Base-by-base conservation (phyloP, 1,139 yeast species). In the Kurtzmaniella quercitrusa region DNA sequence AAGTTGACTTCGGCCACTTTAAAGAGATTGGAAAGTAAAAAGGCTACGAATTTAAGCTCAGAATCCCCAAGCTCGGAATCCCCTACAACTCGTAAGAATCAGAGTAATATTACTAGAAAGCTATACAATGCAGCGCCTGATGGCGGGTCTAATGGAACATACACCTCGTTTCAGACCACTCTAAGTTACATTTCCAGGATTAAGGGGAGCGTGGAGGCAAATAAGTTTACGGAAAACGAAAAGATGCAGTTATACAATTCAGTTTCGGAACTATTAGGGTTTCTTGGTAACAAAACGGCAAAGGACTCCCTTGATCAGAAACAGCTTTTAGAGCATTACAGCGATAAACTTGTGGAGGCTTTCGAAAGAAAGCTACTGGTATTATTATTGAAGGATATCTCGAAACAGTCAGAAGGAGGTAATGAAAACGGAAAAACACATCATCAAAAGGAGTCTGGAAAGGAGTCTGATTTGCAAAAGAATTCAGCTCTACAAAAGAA, bases 21-120 rank as follows among this genome's bases (percentile, higher is more conserved):
- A 33, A 65, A 58, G 41, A 49, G 73, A 40, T 52, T 66, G 6
- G 70, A 63, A 47, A 63, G 68, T 29, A 57, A 53, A 33, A 49
- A 49, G 27, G 40, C 38, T 19, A 17, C 15, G 25, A 16, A 4
- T 8, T 19, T n/a, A 16, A 18, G 31, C 12, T 23, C 31, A 23
- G 17, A 4, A 23, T 34, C 38, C 14, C 31, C 43, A 16, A 18
- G 31, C 12, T 23, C 31, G 15, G 17, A 4, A 23, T 34, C 38
- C 14, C 31, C 43, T 18, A 25, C 39, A 2, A 12, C 19, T 6
- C 41, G 23, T 33, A 34, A 36, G 41, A 15, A 34, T 41, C 11
- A 44, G 42, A 37, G 48, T 39, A 16, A 40, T 31, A 34, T 37
- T 36, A 37, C 41, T 38, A 27, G 39, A n/a, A 23, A 43, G 40